phyloP scores from a whole-genome alignment of 1,284 basidiomycete genomes.

The Peniophora sp. region DNA sequence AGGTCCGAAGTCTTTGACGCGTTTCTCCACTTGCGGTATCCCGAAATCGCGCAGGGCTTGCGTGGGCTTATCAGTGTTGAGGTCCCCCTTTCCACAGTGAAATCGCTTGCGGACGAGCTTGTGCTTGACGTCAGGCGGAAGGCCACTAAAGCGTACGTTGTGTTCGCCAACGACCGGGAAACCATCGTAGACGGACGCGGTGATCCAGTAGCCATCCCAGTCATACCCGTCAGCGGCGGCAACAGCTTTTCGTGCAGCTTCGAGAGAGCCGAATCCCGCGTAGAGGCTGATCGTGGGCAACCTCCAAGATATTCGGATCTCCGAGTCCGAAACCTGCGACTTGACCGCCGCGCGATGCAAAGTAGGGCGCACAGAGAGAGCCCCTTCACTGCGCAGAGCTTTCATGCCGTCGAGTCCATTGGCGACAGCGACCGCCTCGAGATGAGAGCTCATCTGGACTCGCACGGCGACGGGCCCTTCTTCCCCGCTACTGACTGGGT shows the following conservation, averaged over 20 bases:
- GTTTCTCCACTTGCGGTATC: conserved; percentile 28
- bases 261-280: conserved; percentile 44
- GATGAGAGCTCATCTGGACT: conserved; percentile 35
- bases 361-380: conserved; percentile 32
- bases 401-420: conserved; percentile 34
- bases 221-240: conserved; percentile 25
- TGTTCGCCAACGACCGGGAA: conserved; percentile 45
- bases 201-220: conserved; percentile 30
- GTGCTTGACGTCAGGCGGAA: conserved; percentile 38
- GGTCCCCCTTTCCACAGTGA: conserved; percentile 38
- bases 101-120: conserved; percentile 38
- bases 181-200: conserved; percentile 41
- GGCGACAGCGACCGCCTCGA: conserved; percentile 42
- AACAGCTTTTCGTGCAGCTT: conserved; percentile 41
- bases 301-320: conserved; percentile 36
- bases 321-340: conserved; percentile 34
- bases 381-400: conserved; percentile 24
- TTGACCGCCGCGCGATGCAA: conserved; percentile 26
- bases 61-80: conserved; percentile 37
- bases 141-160: conserved; percentile 47
- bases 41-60: conserved; percentile 34
- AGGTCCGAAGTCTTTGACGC: conserved; percentile 32
- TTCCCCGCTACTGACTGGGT: conserved; percentile 9
- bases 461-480: conserved; percentile 24
- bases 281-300: conserved; percentile 45